Conservation (phyloP, 2,329 filamentous ascomycete species). For the Harringtonia aguacate region DNA sequence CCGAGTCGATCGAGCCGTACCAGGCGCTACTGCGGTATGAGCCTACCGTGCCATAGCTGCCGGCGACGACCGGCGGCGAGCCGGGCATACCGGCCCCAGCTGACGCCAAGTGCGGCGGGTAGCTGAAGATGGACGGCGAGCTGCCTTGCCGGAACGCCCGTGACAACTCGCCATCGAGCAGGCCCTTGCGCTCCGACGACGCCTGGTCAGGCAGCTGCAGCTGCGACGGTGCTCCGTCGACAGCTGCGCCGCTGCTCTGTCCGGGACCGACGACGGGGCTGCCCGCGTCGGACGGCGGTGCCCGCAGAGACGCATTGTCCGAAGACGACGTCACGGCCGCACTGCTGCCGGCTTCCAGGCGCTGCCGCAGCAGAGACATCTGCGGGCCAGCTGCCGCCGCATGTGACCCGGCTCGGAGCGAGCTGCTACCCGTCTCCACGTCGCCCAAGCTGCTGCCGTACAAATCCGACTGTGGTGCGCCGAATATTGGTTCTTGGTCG, state of each 20-base stretch:
- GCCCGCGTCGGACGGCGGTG: constrained; percentile 1
- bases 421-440: constrained; percentile 22
- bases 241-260: constrained; percentile 19
- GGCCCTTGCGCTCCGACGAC: constrained; percentile 31
- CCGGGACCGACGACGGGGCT: constrained; percentile 20
- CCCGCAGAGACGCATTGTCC: constrained; percentile 3
- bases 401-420: constrained; percentile 11
- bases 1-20: constrained; percentile 43
- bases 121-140: constrained; percentile 42
- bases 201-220: background rate
- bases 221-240: background rate
- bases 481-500: constrained; percentile 36
- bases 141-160: constrained; percentile 21
- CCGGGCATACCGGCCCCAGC: constrained; percentile 1
- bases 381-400: constrained; percentile 4
- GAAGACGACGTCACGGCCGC: constrained; percentile 8
- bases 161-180: constrained; percentile 28
- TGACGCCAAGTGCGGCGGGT: constrained; percentile 51
- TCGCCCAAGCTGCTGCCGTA: constrained; percentile 30
- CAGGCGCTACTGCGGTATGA: constrained; percentile 45
- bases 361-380: constrained; percentile 39
- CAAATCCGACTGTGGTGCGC: constrained; percentile 17
- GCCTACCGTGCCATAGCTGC: constrained; percentile 28
- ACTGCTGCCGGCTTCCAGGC: constrained; percentile 31
- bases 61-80: constrained; percentile 4